phyloP scores from a whole-genome alignment of 2,329 filamentous ascomycete species.

The Sporothrix euskadiensis region DNA sequence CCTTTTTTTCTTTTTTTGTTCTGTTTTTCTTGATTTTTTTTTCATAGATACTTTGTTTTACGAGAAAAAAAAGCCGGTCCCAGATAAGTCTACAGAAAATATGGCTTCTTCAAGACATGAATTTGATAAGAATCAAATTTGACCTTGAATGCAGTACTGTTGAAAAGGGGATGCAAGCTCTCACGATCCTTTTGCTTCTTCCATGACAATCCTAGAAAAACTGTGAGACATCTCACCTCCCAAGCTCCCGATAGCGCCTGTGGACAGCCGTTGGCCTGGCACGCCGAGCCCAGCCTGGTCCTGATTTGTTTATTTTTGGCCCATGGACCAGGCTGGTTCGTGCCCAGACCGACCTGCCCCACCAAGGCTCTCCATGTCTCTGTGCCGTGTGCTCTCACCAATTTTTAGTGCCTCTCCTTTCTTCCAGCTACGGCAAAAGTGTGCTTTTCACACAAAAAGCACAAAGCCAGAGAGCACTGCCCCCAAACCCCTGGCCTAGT shows the following conservation, averaged over 20 bases:
- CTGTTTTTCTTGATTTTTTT: background rate
- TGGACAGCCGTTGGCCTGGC: background rate
- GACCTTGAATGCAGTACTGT: no score
- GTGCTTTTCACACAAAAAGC: no score
- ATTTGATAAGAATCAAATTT: no score
- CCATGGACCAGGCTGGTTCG: background rate
- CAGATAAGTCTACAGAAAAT: no score
- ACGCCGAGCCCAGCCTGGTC: conserved; percentile 1
- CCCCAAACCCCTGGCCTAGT: conserved; percentile 4
- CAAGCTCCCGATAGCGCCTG: background rate
- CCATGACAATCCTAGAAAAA: background rate
- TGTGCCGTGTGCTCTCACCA: no score
- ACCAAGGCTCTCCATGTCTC: background rate
- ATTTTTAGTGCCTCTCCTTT: background rate
- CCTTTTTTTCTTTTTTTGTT: background rate
- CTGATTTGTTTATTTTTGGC: conserved; percentile 21
- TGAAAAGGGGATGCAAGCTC: background rate
- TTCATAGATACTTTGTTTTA: no score
- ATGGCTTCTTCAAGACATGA: no score
- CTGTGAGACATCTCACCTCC: conserved; percentile 9
- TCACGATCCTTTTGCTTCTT: background rate
- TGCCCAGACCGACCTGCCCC: conserved; percentile 2
- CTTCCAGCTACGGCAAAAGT: background rate
- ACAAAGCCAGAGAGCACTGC: background rate
- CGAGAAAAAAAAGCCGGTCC: no score